phyloP scores from a whole-genome alignment of 2,329 filamentous ascomycete genomes.

The Shiraia sp. region DNA sequence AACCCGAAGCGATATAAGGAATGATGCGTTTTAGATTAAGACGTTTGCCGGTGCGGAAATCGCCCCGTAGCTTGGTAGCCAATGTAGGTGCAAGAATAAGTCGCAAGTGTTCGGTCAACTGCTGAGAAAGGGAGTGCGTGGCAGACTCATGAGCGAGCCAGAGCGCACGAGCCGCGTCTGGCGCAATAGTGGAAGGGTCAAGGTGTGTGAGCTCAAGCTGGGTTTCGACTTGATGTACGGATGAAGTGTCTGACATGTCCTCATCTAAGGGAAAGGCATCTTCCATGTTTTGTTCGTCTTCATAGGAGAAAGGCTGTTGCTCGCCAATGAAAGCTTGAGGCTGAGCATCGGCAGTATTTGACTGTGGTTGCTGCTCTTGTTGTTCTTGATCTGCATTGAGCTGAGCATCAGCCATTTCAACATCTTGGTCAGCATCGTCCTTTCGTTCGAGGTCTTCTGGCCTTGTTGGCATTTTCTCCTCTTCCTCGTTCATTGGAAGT shows the following conservation, averaged over 20 bases:
- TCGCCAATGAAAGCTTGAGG: slow-evolving; percentile 52
- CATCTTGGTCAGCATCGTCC: slow-evolving; percentile 32
- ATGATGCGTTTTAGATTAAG: slow-evolving; percentile 99
- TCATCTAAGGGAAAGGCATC: slow-evolving; percentile 43
- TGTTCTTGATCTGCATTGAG: slow-evolving; percentile 23
- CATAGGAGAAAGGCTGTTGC: slow-evolving; percentile 38
- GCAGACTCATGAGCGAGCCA: slow-evolving; percentile 85
- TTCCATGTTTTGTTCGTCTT: slow-evolving; percentile 46
- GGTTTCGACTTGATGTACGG: slow-evolving; percentile 53
- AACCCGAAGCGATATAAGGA: slow-evolving; percentile 95
- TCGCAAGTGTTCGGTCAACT: slow-evolving; percentile 90
- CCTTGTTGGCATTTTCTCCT: slow-evolving; percentile 37
- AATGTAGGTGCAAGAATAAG: slow-evolving; percentile 93
- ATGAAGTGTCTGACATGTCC: slow-evolving; percentile 37
- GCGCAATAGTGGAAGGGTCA: slow-evolving; percentile 45
- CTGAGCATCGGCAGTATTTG: slow-evolving; percentile 35
- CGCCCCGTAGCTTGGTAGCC: slow-evolving; percentile 92
- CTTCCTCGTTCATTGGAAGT: slow-evolving; percentile 67
- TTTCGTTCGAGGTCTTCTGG: slow-evolving; percentile 40
- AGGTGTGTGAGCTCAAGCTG: slow-evolving; percentile 77
- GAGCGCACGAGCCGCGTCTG: slow-evolving; percentile 68
- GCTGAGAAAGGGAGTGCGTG: slow-evolving; percentile 84
- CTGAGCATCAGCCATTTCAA: slow-evolving; percentile 51
- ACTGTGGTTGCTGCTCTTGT: slow-evolving; percentile 30
- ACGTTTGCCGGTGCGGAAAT: slow-evolving; percentile 95